Base-by-base conservation (phyloP, 768 basidiomycete species). In the Scleroderma citrinum region DNA sequence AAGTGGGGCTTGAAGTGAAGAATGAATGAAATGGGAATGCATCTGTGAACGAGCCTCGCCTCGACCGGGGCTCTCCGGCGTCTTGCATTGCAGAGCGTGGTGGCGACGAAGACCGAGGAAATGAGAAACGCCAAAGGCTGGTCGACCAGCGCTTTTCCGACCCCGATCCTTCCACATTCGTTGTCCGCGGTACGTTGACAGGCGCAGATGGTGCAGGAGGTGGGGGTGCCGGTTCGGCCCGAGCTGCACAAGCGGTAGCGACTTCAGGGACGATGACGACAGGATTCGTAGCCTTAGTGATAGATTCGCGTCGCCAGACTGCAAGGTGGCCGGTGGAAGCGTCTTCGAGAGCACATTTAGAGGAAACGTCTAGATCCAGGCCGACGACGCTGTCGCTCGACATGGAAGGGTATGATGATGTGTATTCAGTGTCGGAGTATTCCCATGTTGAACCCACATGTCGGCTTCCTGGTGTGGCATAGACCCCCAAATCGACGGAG, bases 391-490 rank as follows among this genome's bases (percentile, higher is more conserved):
- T 68, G 53, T 53, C 59, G 48, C 64, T 69, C 30, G 69, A 67
- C 19, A 67, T 65, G 29, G 75, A 70, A 7, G 76, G 73, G 55
- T 77, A 77, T 47, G 67, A 67, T 3, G 79, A 79, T 16, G 72
- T 61, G 38, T 52, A 78, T 71, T 76, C 72, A 19, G 71, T 71
- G 42, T 72, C 70, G 13, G 74, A 67, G 38, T 69, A 69, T 29
- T 70, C 69, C 79, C 79, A 82, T 39, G 69, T 59, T 31, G 75
- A 69, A 56, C 81, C 77, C 61, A 76, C 76, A 65, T 77, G 77
- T 47, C 72, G 71, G 43, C 71, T 75, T n/a, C 66, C 69, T 12
- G 68, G 69, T 12, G 75, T 75, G 51, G 57, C 72, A 54, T 71
- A 65, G 39, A 60, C 59, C 44, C 70, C 62, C 29, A 72, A 52